Conservation (phyloP, 257 asterid species). For the Solanum bulbocastanum region DNA sequence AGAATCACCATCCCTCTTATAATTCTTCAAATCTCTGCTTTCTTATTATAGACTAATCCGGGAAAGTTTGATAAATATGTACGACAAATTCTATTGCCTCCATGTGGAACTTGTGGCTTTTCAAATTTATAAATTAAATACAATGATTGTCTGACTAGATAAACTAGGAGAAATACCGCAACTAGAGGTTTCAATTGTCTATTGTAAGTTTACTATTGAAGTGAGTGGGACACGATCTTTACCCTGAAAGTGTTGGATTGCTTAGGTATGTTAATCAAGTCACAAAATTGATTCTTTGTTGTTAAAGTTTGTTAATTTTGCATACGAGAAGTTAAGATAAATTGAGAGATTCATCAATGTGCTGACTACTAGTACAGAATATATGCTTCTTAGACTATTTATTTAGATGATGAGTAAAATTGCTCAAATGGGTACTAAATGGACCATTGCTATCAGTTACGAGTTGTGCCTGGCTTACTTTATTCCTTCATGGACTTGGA, state of each 20-base stretch:
- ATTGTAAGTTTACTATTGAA: background rate
- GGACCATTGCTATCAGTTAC: background rate
- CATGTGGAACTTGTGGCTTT: background rate
- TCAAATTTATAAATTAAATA: background rate
- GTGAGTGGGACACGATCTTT: background rate
- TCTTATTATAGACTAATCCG: background rate
- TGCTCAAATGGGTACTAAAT: background rate
- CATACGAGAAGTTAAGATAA: background rate
- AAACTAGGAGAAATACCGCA: background rate
- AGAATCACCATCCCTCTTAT: conserved; percentile 2
- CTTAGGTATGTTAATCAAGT: background rate
- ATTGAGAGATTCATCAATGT: background rate
- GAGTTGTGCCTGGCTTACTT: background rate
- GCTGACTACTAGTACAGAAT: background rate
- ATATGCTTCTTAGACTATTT: background rate
- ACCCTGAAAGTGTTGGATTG: background rate
- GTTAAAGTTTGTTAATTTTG: background rate
- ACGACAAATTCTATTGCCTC: background rate
- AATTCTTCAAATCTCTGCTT: background rate
- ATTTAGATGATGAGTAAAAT: background rate
- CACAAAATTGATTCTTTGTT: background rate
- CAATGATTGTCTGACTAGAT: background rate
- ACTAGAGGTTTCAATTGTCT: background rate
- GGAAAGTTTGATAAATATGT: background rate
- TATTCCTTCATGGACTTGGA: background rate